Evolutionary conservation across 768 basidiomycete genomes (phyloP), one percentile per base, ranked within the genome.

Genomic region (Favolaschia claudopus): DNA sequence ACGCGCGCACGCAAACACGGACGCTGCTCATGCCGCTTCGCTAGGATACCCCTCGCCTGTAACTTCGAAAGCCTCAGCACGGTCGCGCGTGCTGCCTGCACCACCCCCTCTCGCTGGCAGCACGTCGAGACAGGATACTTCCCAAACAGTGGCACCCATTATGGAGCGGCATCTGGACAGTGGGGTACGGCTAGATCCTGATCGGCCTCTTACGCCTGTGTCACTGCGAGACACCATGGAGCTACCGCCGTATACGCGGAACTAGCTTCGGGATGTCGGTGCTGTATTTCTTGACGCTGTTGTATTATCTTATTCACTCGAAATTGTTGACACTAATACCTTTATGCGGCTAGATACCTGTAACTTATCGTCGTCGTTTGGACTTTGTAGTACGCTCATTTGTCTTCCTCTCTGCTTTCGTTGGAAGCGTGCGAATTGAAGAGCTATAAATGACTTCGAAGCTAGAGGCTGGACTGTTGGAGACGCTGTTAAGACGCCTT

Each of bases 141-240:
- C n/a, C 47, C 47, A 31, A n/a, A n/a, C 36, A 20, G 40, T 34
- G 47, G n/a, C 56, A n/a, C n/a, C 36, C 5, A 17, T 55, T 14
- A 43, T 55, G 19, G 6, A 57, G 29, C 36, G 29, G 28, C 62
- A 37, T 10, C 56, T 58, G 47, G 62, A 63, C 42, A 63, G 62
- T 8, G 62, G 62, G 2, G 56, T 63, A 22, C 56, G 62, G 15
- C 20, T 62, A 1, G 7, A 33, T 5, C 19, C 55, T 2, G 3
- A 20, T 9, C n/a, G 20, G n/a, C 20, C 51, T 19, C 40, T 42
- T 15, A 15, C 9, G 10, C n/a, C 24, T 10, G 10, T n/a, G 34
- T n/a, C 10, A 13, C 40, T 9, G 40, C 40, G n/a, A 42, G 40
- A 42, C 10, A 42, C 24, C n/a, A 22, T 42, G 9, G 40, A 42